These are phyloP conservation scores for Sclerotinia spermophila DNA, from an alignment of 2,329 filamentous ascomycete species.

Conservation along the genomic window DNA sequence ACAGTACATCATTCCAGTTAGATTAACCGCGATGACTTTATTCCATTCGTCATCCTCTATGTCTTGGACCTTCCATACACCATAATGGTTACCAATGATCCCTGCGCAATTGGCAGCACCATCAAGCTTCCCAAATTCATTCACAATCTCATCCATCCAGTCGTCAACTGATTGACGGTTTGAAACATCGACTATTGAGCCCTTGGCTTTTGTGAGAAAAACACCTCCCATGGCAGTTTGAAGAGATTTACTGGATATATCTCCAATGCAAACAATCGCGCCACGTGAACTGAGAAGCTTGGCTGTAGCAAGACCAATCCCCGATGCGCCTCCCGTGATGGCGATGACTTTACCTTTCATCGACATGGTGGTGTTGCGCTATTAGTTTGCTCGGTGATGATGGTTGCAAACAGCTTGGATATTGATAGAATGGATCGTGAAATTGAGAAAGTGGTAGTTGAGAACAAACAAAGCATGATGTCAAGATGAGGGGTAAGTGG, in stretches of 20 bases:
- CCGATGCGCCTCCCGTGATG: conserved; percentile 74
- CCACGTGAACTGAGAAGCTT: conserved; percentile 40
- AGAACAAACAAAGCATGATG: background rate
- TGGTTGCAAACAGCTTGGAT: background rate
- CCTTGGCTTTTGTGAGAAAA: background rate
- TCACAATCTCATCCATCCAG: conserved; percentile 40
- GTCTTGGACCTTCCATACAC: conserved; percentile 32
- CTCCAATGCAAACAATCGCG: conserved; percentile 32
- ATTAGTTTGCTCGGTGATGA: background rate
- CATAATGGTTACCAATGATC: conserved; percentile 38
- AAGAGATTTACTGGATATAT: conserved; percentile 26
- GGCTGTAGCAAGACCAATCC: conserved; percentile 72
- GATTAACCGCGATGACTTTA: conserved; percentile 40
- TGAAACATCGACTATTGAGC: conserved; percentile 32
- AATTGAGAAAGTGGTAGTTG: background rate
- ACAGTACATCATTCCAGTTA: conserved; percentile 40
- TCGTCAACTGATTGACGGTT: conserved; percentile 35
- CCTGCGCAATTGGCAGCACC: conserved; percentile 52
- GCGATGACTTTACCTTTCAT: conserved; percentile 56
- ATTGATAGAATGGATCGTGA: background rate
- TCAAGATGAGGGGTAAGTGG: background rate
- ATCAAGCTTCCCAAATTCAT: conserved; percentile 39
- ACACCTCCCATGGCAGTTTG: conserved; percentile 27
- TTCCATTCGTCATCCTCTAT: conserved; percentile 41
- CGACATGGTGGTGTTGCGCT: conserved; percentile 23